Conservation (phyloP, 2,329 filamentous ascomycete species). For the Scedosporium dehoogii region DNA sequence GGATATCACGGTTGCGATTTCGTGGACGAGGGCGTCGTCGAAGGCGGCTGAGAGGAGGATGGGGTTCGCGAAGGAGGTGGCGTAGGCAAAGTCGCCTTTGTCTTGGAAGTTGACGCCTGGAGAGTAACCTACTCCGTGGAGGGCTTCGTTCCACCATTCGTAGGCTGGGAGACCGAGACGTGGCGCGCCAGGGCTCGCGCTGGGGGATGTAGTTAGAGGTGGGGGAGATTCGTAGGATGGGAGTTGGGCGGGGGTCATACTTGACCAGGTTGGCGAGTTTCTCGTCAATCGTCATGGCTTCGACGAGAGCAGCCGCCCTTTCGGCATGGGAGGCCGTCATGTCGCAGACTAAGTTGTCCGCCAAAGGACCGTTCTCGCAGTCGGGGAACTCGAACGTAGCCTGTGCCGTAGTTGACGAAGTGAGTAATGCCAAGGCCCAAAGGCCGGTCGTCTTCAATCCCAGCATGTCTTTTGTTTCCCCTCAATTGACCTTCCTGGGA, state of each 20-base stretch:
- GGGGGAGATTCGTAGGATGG: conserved; percentile 45
- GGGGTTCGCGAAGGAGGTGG: conserved; percentile 57
- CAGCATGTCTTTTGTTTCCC: background rate
- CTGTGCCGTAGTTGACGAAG: background rate
- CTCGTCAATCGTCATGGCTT: conserved; percentile 21
- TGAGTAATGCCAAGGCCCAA: background rate
- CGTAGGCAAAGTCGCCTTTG: conserved; percentile 44
- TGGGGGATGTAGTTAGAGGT: conserved; percentile 29
- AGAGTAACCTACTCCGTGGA: conserved; percentile 49
- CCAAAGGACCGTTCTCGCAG: conserved; percentile 21
- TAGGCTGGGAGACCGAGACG: conserved; percentile 49
- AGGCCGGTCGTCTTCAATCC: background rate
- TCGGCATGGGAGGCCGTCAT: conserved; percentile 16
- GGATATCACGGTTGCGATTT: conserved; percentile 43
- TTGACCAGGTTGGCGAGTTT: conserved; percentile 23
- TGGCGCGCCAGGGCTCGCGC: conserved; percentile 34
- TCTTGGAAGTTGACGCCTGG: conserved; percentile 37
- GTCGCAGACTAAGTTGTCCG: conserved; percentile 22
- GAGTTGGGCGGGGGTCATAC: conserved; percentile 26
- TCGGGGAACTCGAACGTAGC: conserved; percentile 17
- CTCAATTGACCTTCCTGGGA: background rate
- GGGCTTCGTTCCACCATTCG: conserved; percentile 51
- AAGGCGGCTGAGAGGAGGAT: conserved; percentile 54
- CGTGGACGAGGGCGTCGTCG: conserved; percentile 49
- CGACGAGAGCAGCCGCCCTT: conserved; percentile 20